Evolutionary conservation across 805 yeast species (phyloP).

Genomic region (Lachancea sp.): DNA sequence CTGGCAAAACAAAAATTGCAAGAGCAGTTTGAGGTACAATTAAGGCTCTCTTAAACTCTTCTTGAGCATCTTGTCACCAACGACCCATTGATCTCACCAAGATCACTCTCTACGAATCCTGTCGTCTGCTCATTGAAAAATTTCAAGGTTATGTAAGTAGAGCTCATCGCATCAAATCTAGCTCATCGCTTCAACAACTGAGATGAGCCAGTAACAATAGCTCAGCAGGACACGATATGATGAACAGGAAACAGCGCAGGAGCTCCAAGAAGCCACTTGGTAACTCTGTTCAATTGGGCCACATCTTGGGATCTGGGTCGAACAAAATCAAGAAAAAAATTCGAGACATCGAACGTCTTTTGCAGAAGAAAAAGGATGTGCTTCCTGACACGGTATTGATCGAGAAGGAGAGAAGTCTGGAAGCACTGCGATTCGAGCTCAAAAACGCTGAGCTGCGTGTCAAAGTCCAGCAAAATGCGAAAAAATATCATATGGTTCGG

Average conservation of each 20-base stretch:
- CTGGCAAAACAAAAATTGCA: no score
- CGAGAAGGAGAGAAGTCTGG: constrained; percentile 70
- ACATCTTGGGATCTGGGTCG: constrained; percentile 34
- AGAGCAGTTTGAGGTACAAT: no score
- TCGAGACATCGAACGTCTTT: constrained; percentile 73
- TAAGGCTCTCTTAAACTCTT: no score
- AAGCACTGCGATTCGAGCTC: constrained; percentile 56
- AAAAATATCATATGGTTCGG: constrained; percentile 86
- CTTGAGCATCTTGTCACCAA: no score
- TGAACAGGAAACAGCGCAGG: constrained; percentile 10
- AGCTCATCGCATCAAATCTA: neutral
- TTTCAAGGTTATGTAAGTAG: neutral
- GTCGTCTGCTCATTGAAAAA: neutral
- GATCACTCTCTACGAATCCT: neutral
- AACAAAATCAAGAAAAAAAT: constrained; percentile 75
- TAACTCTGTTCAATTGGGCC: constrained; percentile 33
- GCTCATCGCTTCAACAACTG: constrained; percentile 1
- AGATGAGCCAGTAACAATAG: neutral
- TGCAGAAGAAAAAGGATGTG: constrained; percentile 46
- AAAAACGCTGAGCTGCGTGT: constrained; percentile 40
- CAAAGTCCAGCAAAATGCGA: constrained; percentile 47
- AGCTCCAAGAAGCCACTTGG: constrained; percentile 16
- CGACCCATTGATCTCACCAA: no score
- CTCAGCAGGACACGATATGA: neutral
- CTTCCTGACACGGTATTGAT: constrained; percentile 59